Conservation (phyloP, 768 basidiomycete genomes). For the Leccinum broughii region DNA sequence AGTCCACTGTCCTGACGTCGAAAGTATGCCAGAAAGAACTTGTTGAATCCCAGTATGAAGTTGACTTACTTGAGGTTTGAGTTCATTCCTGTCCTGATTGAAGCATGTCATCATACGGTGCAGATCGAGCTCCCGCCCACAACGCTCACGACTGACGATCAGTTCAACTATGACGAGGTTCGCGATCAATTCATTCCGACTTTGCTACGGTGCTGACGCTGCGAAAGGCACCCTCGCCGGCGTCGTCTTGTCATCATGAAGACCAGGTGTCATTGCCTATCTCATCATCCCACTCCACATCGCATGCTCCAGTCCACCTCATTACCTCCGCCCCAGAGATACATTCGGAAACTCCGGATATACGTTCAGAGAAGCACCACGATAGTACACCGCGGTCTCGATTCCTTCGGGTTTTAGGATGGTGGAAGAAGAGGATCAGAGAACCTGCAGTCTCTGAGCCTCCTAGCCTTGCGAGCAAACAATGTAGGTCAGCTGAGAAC, state of each 20-base stretch:
- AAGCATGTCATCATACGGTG: fast-evolving
- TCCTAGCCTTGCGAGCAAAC: neutral
- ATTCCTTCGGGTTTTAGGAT: neutral
- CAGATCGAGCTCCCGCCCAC: neutral
- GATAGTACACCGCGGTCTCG: too few relatives aligned
- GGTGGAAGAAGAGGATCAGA: neutral
- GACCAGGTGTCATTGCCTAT: too few relatives aligned
- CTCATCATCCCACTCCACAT: neutral
- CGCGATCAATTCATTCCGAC: neutral
- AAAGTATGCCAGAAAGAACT: neutral
- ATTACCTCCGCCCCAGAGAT: neutral
- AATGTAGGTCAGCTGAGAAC: neutral
- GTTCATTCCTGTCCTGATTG: neutral
- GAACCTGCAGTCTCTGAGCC: neutral
- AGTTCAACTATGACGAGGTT: neutral
- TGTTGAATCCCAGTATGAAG: neutral
- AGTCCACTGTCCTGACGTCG: neutral
- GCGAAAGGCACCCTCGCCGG: neutral
- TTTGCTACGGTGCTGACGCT: neutral
- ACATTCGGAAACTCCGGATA: neutral
- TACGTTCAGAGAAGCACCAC: neutral
- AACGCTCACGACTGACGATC: neutral
- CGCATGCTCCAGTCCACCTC: neutral
- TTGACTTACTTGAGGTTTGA: neutral
- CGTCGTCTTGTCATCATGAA: neutral